Conservation (phyloP, 2,329 filamentous ascomycete genomes). For the Aspergillus hiratsukae region DNA sequence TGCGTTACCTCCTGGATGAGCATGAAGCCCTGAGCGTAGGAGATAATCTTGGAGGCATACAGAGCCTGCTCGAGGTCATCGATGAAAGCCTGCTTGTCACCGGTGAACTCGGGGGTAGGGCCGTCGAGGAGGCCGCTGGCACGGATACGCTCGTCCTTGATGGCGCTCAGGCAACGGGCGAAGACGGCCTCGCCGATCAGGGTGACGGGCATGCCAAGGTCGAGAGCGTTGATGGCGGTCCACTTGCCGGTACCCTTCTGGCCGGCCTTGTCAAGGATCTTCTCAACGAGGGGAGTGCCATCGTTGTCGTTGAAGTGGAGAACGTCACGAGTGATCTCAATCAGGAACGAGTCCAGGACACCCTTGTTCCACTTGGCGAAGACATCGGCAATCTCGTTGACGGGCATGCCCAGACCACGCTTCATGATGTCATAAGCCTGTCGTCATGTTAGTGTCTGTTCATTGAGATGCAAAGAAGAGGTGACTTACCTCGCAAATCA, state of each 20-base stretch:
- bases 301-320: slow-evolving; percentile 98
- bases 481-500: slow-evolving; percentile 85
- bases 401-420: slow-evolving; percentile 81
- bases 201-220: slow-evolving; percentile 97
- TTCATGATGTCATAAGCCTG: slow-evolving; percentile 99
- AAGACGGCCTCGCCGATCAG: slow-evolving; percentile 97
- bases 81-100: slow-evolving; percentile 89
- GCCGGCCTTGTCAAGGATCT: slow-evolving; percentile 96
- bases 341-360: slow-evolving; percentile 97
- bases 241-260: slow-evolving; percentile 99
- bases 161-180: slow-evolving; percentile 83
- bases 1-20: slow-evolving; percentile 87
- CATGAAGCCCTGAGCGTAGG: slow-evolving; percentile 99
- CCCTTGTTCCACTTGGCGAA: slow-evolving; percentile 98
- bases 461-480: no score
- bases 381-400: slow-evolving; percentile 94
- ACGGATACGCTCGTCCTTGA: slow-evolving; percentile 87
- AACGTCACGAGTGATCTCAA: slow-evolving; percentile 98
- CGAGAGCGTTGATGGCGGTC: slow-evolving; percentile 98
- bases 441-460: neutral
- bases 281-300: slow-evolving; percentile 85
- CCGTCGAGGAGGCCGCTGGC: slow-evolving; percentile 76
- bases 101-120: slow-evolving; percentile 74
- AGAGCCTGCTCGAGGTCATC: slow-evolving; percentile 97
- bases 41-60: slow-evolving; percentile 99